Evolutionary conservation across 2,329 filamentous ascomycete genomes (phyloP), one percentile per base, ranked within the genome.

Genomic region (Monilinia fructicola): DNA sequence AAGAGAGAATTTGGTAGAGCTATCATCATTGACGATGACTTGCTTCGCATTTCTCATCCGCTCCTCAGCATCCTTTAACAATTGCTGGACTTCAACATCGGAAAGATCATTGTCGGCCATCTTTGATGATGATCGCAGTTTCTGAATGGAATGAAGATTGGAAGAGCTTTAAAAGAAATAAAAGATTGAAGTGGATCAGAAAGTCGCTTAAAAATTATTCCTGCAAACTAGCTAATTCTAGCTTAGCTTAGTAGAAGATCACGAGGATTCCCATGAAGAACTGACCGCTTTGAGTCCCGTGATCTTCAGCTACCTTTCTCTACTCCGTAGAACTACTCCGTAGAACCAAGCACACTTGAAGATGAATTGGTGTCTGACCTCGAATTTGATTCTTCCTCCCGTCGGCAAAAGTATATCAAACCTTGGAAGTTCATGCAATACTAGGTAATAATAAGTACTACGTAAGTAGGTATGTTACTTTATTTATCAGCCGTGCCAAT

Each of bases 21-120:
- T 48, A 16, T 54, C 50, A 52, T 63, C 48, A 50, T 38, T 55
- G 5, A 55, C n/a, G 65, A 66, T 54, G 18, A 64, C 65, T 67
- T 44, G 50, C 64, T 67, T 72, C 77, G 75, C 69, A 79, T 79
- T 71, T 79, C 77, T 74, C 67, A 90, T 78, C 69, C 88, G 82
- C 67, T 78, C 76, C 73, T 90, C 86, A 66, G 89, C 88, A 77
- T 89, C 83, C 64, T 82, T 81, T 62, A 91, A 82, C 66, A 91
- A 80, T 74, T 84, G 79, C 64, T 86, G 83, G 61, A 91, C 84
- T 74, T 89, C 84, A 70, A 86, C 83, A 75, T 90, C 87, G 48
- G 83, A 85, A 69, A 90, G 78, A 64, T 83, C 81, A 63, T 81
- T 79, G 53, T 74, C 74, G 21, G 71, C 70, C 72, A 75, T 76